Evolutionary conservation across 768 basidiomycete species (phyloP).

Genomic region (Harrya chromipes): DNA sequence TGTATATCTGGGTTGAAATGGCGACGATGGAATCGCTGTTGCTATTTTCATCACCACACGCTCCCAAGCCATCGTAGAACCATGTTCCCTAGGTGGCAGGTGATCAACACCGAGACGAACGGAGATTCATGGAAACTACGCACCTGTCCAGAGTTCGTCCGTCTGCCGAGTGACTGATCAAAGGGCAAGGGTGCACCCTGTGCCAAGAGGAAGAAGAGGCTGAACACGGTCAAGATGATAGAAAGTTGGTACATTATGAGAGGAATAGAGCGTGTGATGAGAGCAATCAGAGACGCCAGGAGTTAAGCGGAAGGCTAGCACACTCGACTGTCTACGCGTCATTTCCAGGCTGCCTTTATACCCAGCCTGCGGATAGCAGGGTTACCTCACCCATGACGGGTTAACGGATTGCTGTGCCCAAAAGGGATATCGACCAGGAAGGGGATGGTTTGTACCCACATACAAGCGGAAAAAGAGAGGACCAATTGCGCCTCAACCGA

Average conservation of each 20-base stretch:
- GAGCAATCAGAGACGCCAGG: background rate
- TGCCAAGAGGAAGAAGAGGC: constrained; percentile 40
- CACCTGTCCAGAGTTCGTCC: constrained; percentile 55
- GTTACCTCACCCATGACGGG: constrained; percentile 31
- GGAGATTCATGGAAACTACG: constrained; percentile 17
- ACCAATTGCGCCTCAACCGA: constrained; percentile 19
- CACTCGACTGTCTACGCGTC: background rate
- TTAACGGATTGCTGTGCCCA: constrained; percentile 20
- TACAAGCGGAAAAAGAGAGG: constrained; percentile 22
- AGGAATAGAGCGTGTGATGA: background rate
- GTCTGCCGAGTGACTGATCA: constrained; percentile 43
- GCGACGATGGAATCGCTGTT: constrained; percentile 59
- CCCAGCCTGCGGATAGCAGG: constrained; percentile 1
- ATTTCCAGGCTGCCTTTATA: constrained; percentile 26
- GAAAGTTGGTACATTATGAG: constrained; percentile 18
- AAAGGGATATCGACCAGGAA: constrained; percentile 28
- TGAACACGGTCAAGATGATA: constrained; percentile 37
- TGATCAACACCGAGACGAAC: constrained; percentile 2
- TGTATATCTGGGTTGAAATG: constrained; percentile 53
- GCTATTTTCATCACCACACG: constrained; percentile 55
- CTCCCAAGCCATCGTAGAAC: constrained; percentile 58
- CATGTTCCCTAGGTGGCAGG: constrained; percentile 55
- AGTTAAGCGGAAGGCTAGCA: constrained; percentile 4
- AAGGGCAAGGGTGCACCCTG: constrained; percentile 38
- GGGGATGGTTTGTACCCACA: constrained; percentile 26